Conservation (phyloP, 176 grass and related monocot genomes). For the Musa schizocarpa region DNA sequence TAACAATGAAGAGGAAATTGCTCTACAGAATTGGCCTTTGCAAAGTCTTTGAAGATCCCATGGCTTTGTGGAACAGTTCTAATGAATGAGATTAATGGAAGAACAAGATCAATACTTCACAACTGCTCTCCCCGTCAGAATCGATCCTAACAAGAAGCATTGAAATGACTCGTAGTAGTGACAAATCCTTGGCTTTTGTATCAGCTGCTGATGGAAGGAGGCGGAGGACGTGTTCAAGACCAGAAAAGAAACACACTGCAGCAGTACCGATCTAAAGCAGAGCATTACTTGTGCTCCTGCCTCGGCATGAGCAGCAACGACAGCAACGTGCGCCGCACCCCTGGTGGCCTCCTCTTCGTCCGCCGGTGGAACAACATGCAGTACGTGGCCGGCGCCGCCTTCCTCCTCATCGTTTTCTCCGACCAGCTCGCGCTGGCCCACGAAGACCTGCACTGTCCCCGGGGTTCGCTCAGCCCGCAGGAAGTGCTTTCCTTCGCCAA, state of each 20-base stretch:
- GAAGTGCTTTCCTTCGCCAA: constrained; percentile 51
- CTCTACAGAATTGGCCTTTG: too few relatives aligned
- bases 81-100: too few relatives aligned
- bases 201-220: constrained; percentile 62
- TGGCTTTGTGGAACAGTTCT: too few relatives aligned
- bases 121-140: too few relatives aligned
- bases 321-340: constrained; percentile 63
- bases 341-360: constrained; percentile 67
- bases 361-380: constrained; percentile 91
- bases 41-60: too few relatives aligned
- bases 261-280: constrained; percentile 41
- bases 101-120: too few relatives aligned
- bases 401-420: constrained; percentile 59
- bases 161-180: not conserved
- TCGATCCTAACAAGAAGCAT: too few relatives aligned
- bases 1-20: too few relatives aligned
- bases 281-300: constrained; percentile 79
- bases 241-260: constrained; percentile 37
- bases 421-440: constrained; percentile 37
- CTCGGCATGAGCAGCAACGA: constrained; percentile 56
- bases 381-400: constrained; percentile 62
- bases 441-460: constrained; percentile 32
- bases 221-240: constrained; percentile 11
- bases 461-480: not conserved
- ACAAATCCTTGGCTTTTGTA: not conserved